phyloP scores from a whole-genome alignment of 306 rosid genomes.

The Quercus aquifolioides region DNA sequence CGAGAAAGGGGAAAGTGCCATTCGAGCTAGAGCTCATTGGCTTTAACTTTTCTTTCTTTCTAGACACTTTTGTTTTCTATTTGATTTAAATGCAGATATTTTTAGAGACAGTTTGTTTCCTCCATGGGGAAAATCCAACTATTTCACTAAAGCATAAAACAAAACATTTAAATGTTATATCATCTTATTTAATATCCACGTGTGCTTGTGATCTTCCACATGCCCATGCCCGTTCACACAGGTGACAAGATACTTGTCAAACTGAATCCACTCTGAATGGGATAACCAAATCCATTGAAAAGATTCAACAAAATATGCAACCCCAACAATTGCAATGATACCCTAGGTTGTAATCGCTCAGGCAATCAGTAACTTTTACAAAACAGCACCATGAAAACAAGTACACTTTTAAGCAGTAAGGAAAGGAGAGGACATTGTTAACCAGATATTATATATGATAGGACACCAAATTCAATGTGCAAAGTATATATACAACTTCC shows the following conservation, averaged over 20 bases:
- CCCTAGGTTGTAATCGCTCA: neutral
- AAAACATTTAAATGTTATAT: neutral
- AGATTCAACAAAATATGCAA: slow-evolving; percentile 9
- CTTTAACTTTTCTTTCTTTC: neutral
- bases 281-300: neutral
- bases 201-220: neutral
- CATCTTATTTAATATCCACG: neutral
- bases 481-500: neutral
- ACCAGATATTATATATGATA: slow-evolving; percentile 5
- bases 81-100: neutral
- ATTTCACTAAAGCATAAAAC: neutral
- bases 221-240: neutral
- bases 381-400: neutral
- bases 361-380: neutral
- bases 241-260: neutral
- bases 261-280: neutral
- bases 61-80: neutral
- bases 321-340: neutral
- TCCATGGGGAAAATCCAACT: neutral
- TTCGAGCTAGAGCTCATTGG: no score
- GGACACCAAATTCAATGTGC: neutral
- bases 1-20: no score
- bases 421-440: neutral
- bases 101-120: neutral
- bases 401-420: neutral